Evolutionary conservation across 805 yeast species (phyloP).

Genomic region (Candida odintsovae): DNA sequence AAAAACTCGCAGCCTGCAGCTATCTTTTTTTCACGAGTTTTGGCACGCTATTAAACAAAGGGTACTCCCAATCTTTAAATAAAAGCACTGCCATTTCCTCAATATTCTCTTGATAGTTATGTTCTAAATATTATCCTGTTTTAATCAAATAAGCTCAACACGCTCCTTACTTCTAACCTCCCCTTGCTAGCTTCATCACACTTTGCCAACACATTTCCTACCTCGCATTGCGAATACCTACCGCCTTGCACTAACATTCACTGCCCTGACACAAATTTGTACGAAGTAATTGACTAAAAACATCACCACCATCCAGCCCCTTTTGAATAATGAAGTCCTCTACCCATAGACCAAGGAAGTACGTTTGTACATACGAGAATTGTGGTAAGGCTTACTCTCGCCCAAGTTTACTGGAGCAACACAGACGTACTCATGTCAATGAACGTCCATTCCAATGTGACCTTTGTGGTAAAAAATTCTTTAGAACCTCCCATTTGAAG

Average conservation of each 20-base stretch:
- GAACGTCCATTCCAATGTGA: constrained; percentile 69
- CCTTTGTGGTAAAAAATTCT: constrained; percentile 55
- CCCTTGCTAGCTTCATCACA: not conserved
- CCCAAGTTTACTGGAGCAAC: constrained; percentile 58
- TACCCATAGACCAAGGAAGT: constrained; percentile 31
- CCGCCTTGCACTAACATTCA: not conserved
- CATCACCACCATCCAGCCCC: not conserved
- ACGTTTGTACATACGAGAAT: constrained; percentile 37
- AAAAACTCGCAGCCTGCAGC: not conserved
- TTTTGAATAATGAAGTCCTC: not conserved
- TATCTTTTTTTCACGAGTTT: not conserved
- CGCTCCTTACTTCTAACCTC: not conserved
- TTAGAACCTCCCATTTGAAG: constrained; percentile 69
- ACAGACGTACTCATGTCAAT: constrained; percentile 64
- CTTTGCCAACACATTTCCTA: no score
- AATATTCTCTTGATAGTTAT: not conserved
- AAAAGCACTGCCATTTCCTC: not conserved
- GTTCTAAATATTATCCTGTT: not conserved
- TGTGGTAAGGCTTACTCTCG: constrained; percentile 51
- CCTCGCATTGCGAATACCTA: no score
- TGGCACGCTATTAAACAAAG: not conserved
- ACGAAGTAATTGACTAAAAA: not conserved
- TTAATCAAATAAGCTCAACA: not conserved
- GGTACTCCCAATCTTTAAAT: not conserved
- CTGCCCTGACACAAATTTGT: not conserved